Evolutionary conservation across 352 stramenopile species (phyloP), one percentile per base, ranked within the genome.

Genomic region (Globisporangium viniferum): DNA sequence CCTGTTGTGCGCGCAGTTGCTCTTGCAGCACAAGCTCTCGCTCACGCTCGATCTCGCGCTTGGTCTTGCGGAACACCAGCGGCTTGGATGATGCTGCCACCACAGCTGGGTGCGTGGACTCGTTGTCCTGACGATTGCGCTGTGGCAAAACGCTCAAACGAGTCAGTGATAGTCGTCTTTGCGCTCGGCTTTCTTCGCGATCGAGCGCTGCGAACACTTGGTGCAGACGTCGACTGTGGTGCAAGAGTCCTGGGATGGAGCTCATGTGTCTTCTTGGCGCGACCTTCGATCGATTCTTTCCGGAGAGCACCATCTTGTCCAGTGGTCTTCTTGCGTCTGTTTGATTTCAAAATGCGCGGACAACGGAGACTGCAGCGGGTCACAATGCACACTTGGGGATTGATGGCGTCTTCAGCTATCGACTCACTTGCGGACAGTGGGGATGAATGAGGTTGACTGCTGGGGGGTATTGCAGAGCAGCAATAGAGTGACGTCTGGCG

Each of bases 1-100:
- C 67, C 15, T 69, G 63, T 22, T 80, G 67, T 44, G 72, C 67
- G 31, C 10, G 67, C 27, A 74, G 53, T 39, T 56, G 61, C 59
- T 81, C 63, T 46, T 77, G 41, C 4, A 46, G 63, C 9, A 44
- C 70, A 61, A 67, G 67, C n/a, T 81, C 71, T 29, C 72, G 68
- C 57, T 88, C 78, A 39, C 76, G 69, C 39, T 88, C 76, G 7
- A 86, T 66, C 62, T 88, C 80, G 1, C 76, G 73, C 66, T 86
- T 88, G 20, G 80, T 88, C 65, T 86, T 88, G 22, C 80, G 71
- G 41, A 86, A 88, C 39, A 82, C 70, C 0, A 88, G 59, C 10
- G 73, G 77, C 36, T 81, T 84, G 8, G 62, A 41, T 5, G 55
- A 31, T 33, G 69, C 67, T 36, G 49, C 35, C 31, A 69, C 61